Base-by-base conservation (phyloP, 805 yeast species). In the Metschnikowia cubensis region DNA sequence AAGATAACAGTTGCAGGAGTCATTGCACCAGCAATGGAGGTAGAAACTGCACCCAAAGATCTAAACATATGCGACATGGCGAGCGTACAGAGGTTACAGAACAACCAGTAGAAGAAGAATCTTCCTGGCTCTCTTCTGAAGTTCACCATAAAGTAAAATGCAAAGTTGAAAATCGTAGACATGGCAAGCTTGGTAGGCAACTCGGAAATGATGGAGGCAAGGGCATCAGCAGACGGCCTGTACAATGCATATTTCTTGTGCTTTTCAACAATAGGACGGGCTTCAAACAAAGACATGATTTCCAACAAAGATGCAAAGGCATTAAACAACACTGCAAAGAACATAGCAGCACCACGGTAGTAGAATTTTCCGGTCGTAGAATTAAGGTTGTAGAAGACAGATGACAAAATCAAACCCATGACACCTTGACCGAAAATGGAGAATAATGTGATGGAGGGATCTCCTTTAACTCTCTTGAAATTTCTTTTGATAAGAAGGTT, bases 221-320 rank as follows among this genome's bases (percentile, higher is more conserved):
- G 57, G 1, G 89, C 86, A 60, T 86, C 92, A 3, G 88, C 82
- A 13, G 89, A 76, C 2, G 91, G 90, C 51, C 83, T 82, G 63
- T 85, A 88, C 50, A 87, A 75, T 0, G 89, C 82, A 58, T 84
- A 87, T 44, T 77, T 76, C 59, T 83, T 82, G 62, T 87, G 95
- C 60, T 87, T 87, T 58, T 78, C 79, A 25, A 85, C 76, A 54
- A 87, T 81, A 29, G 85, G 81, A 68, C 86, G 80, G 50, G 78
- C 79, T 51, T 80, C 79, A 58, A 81, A 84, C 49, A 83, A 68
- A 8, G 77, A 65, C 59, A 83, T 74, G 51, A 83, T 77, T 61
- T 83, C 87, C 55, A 83, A 78, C 57, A 83, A 69, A 3, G 86
- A 73, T 31, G 81, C 67, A 66, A 84, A 77, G 10, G 85, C 84